phyloP scores from a whole-genome alignment of 768 basidiomycete species.

The Leccinum variicolor region DNA sequence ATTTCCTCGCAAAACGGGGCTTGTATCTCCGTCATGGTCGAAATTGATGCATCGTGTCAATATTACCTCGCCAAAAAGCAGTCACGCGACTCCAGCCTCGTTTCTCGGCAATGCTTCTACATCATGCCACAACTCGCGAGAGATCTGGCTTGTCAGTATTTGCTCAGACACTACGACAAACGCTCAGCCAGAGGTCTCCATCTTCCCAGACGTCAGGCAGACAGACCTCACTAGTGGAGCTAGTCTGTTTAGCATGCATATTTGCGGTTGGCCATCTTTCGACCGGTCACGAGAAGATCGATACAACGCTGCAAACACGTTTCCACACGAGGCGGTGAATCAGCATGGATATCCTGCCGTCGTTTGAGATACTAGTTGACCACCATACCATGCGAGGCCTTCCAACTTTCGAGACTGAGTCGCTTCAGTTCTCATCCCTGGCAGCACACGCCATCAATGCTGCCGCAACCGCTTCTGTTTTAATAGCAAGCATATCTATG shows the following conservation, averaged over 20 bases:
- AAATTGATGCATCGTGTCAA: not conserved
- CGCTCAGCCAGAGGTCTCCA: not conserved
- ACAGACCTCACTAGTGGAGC: not conserved
- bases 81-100: not conserved
- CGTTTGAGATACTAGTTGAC: conserved; percentile 18
- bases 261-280: conserved; percentile 3
- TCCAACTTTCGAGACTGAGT: conserved; percentile 28
- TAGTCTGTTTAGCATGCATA: not conserved
- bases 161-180: not conserved
- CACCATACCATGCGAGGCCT: conserved; percentile 31
- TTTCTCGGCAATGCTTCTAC: not conserved
- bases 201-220: not conserved
- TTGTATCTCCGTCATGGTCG: conserved; percentile 2
- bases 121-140: not conserved
- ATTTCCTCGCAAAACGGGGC: not conserved
- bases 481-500: conserved; percentile 28
- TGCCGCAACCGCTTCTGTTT: conserved; percentile 30
- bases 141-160: not conserved
- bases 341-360: conserved; percentile 24
- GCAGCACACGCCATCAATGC: conserved; percentile 30
- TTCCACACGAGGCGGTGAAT: conserved; percentile 19
- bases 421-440: conserved; percentile 24
- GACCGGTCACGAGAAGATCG: conserved; percentile 13
- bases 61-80: not conserved
- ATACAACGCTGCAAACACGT: conserved; percentile 32